A percentile compares a stretch with the other conserved stretches of the same genome.
Evolutionary conservation across 2,329 filamentous ascomycete genomes (phyloP).

Genomic region (Alternaria brassicae): DNA sequence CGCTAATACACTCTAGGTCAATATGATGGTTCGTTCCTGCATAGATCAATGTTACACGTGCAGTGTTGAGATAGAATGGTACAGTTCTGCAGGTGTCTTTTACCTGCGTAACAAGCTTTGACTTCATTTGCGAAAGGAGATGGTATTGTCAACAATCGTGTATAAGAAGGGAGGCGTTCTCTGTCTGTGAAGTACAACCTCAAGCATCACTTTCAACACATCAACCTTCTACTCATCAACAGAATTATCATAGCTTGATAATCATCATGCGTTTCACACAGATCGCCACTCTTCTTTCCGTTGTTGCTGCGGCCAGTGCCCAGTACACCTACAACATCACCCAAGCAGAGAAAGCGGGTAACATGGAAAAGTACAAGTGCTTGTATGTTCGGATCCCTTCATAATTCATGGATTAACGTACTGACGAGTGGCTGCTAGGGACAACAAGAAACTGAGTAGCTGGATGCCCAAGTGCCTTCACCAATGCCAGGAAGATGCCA

Average conservation of each 20-base stretch:
- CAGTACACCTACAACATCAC: conserved; percentile 35
- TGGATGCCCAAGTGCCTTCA: conserved; percentile 23
- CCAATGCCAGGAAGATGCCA: conserved; percentile 28
- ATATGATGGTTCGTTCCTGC: conserved; percentile 1
- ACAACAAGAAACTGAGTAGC: conserved; percentile 23
- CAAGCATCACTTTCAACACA: neutral
- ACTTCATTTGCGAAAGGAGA: neutral
- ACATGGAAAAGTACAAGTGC: conserved; percentile 36
- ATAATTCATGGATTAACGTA: neutral
- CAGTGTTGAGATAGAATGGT: conserved; percentile 3
- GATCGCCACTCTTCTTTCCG: conserved; percentile 7
- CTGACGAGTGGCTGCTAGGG: neutral
- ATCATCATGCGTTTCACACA: conserved; percentile 6
- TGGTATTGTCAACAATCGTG: neutral
- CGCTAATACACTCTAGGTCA: neutral
- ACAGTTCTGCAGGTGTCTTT: neutral
- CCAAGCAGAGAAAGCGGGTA: conserved; percentile 20
- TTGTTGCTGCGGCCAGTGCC: conserved; percentile 13
- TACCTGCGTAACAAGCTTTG: neutral
- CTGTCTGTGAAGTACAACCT: neutral
- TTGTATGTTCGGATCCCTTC: conserved; percentile 16
- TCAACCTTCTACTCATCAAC: neutral
- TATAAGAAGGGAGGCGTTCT: neutral
- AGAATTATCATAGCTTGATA: neutral
- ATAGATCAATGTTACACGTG: conserved; percentile 6